A percentile compares a stretch with the other conserved stretches of the same genome.
phyloP scores from a whole-genome alignment of 2,329 filamentous ascomycete genomes.

The Penicillium aurantiogriseum region DNA sequence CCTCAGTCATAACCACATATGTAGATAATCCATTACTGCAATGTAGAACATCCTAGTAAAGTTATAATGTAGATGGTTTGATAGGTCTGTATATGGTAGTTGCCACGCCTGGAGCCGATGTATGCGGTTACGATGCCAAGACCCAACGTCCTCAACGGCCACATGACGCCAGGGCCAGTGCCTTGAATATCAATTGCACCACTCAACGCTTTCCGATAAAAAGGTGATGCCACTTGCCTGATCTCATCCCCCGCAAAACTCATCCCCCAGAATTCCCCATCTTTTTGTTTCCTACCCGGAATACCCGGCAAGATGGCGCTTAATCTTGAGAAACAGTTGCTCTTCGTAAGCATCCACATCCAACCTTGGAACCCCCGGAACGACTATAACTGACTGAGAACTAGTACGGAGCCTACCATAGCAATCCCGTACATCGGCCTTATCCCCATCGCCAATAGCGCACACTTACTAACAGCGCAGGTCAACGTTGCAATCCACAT shows the following conservation, averaged over 20 bases:
- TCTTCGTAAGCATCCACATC: slow-evolving; percentile 54
- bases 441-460: slow-evolving; percentile 10
- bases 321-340: slow-evolving; percentile 65
- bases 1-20: neutral
- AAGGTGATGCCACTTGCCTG: slow-evolving; percentile 1
- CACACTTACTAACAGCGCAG: slow-evolving; percentile 39
- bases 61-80: neutral
- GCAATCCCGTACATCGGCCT: slow-evolving; percentile 54
- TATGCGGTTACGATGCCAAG: slow-evolving; percentile 1
- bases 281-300: neutral
- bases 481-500: slow-evolving; percentile 65
- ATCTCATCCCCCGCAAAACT: slow-evolving; percentile 2
- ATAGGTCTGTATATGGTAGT: neutral
- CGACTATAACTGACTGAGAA: slow-evolving; percentile 18
- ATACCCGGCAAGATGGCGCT: slow-evolving; percentile 42
- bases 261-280: neutral
- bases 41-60: neutral
- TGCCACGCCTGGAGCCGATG: neutral
- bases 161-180: slow-evolving; percentile 8
- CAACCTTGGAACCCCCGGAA: slow-evolving; percentile 11
- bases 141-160: neutral
- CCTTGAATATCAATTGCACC: slow-evolving; percentile 1
- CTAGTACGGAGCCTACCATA: slow-evolving; percentile 67
- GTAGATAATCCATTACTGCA: neutral
- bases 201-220: slow-evolving; percentile 3